These are phyloP conservation scores for Rhodotorula sp. DNA, from an alignment of 1,284 basidiomycete species.

Conservation along the genomic window DNA sequence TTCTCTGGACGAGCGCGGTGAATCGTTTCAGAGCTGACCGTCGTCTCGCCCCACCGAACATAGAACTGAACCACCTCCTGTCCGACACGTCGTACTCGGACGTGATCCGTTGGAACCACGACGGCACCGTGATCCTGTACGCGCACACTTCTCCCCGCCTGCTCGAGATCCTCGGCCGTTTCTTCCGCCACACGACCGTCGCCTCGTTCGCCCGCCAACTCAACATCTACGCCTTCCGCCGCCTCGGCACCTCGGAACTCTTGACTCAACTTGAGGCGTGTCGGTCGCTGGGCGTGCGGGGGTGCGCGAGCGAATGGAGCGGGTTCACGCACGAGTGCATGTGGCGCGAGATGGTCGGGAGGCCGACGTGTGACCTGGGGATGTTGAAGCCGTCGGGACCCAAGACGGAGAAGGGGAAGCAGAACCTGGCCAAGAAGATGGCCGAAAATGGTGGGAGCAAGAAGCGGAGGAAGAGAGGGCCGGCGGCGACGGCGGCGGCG, in stretches of 20 bases:
- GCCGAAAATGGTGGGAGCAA: slow-evolving; percentile 5
- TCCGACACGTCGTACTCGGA: slow-evolving; percentile 9
- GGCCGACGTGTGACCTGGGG: slow-evolving; percentile 11
- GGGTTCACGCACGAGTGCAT: slow-evolving; percentile 27
- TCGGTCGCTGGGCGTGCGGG: background rate
- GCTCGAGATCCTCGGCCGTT: slow-evolving; percentile 10
- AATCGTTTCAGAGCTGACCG: background rate
- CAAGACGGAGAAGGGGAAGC: slow-evolving; percentile 17
- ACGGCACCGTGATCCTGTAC: slow-evolving; percentile 22
- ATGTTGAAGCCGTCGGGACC: slow-evolving; percentile 20
- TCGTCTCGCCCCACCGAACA: too few relatives aligned
- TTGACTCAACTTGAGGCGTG: slow-evolving; percentile 8
- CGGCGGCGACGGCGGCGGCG: background rate
- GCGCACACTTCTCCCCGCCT: slow-evolving; percentile 22
- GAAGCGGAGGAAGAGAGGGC: slow-evolving; percentile 6
- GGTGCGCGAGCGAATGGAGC: slow-evolving; percentile 14
- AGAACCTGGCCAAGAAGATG: slow-evolving; percentile 11
- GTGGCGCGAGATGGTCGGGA: slow-evolving; percentile 6
- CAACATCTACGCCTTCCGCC: slow-evolving; percentile 24
- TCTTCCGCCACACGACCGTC: slow-evolving; percentile 28
- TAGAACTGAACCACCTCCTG: slow-evolving; percentile 30
- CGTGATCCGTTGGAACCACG: slow-evolving; percentile 18
- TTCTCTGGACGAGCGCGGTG: too few relatives aligned
- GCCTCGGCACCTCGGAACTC: background rate
- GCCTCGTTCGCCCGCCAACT: slow-evolving; percentile 10